Conservation (phyloP, 2,329 filamentous ascomycete species). For the Ophiostoma angusticollis region DNA sequence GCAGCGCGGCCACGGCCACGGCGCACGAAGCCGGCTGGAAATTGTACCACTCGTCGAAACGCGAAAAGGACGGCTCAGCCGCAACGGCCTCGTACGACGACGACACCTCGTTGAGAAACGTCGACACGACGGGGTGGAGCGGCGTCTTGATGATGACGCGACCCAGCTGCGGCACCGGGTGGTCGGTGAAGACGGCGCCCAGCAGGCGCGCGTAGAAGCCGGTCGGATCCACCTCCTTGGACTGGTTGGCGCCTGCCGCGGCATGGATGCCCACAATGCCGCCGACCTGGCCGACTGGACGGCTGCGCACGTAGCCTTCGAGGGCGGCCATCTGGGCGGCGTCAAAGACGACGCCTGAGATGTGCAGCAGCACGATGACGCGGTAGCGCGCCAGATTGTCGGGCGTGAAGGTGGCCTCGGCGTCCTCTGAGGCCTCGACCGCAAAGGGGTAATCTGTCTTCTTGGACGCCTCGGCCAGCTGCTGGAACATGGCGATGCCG, state of each 20-base stretch:
- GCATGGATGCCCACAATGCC: slow-evolving; percentile 30
- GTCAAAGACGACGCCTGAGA: slow-evolving; percentile 26
- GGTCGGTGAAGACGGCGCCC: slow-evolving; percentile 26
- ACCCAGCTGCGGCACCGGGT: slow-evolving; percentile 25
- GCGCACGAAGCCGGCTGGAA: slow-evolving; percentile 17
- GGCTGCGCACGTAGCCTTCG: slow-evolving; percentile 20
- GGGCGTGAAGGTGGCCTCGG: slow-evolving; percentile 19
- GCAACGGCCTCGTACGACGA: slow-evolving; percentile 4
- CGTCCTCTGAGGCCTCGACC: slow-evolving; percentile 25
- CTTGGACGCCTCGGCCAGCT: slow-evolving; percentile 17
- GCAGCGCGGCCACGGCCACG: slow-evolving; percentile 2
- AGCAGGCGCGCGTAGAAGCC: slow-evolving; percentile 27
- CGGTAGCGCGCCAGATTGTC: slow-evolving; percentile 21
- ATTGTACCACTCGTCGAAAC: slow-evolving; percentile 32
- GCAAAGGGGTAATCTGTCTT: slow-evolving; percentile 18
- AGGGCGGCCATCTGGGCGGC: slow-evolving; percentile 22
- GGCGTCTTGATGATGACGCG: slow-evolving; percentile 20
- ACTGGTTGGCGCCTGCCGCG: slow-evolving; percentile 23
- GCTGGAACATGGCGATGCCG: slow-evolving; percentile 21
- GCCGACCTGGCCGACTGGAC: no score
- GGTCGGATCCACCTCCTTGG: slow-evolving; percentile 10
- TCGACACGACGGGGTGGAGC: slow-evolving; percentile 20
- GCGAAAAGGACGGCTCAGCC: slow-evolving; percentile 11
- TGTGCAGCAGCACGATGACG: slow-evolving; percentile 27
- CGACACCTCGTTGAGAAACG: slow-evolving; percentile 12